Evolutionary conservation across 257 asterid genomes (phyloP).

Genomic region (Solanum chilense): DNA sequence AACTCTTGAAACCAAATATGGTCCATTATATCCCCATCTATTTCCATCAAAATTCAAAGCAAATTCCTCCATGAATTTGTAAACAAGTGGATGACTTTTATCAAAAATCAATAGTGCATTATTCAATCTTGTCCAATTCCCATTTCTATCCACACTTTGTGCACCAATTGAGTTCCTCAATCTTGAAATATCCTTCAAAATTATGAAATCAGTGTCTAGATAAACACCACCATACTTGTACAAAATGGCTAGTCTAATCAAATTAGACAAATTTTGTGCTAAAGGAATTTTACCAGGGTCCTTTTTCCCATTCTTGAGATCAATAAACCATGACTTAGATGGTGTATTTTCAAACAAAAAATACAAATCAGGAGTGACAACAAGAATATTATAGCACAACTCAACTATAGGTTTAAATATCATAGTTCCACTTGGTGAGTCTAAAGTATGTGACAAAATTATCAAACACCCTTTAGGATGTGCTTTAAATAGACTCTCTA

Average conservation of each 20-base stretch:
- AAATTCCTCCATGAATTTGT: slow-evolving; percentile 63
- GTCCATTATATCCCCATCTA: slow-evolving; percentile 76
- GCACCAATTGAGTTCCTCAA: slow-evolving; percentile 60
- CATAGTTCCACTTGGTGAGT: slow-evolving; percentile 23
- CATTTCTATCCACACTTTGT: slow-evolving; percentile 28
- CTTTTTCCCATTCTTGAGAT: slow-evolving; percentile 33
- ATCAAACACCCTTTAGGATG: slow-evolving; percentile 42
- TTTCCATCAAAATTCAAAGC: slow-evolving; percentile 51
- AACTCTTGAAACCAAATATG: slow-evolving; percentile 64
- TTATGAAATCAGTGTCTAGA: slow-evolving; percentile 51
- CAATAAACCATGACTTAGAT: slow-evolving; percentile 34
- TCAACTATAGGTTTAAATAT: slow-evolving; percentile 28
- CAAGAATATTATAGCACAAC: slow-evolving; percentile 26
- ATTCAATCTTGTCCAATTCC: slow-evolving; percentile 66
- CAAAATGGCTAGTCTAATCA: slow-evolving; percentile 50
- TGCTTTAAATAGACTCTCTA: slow-evolving; percentile 44
- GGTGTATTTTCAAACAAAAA: slow-evolving; percentile 39
- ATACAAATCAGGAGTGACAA: slow-evolving; percentile 29
- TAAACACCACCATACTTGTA: slow-evolving; percentile 66
- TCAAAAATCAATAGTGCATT: slow-evolving; percentile 59
- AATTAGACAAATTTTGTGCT: slow-evolving; percentile 54
- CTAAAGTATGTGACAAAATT: slow-evolving; percentile 47
- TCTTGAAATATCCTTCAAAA: slow-evolving; percentile 37
- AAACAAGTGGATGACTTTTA: slow-evolving; percentile 37
- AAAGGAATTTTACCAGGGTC: slow-evolving; percentile 48